These are phyloP conservation scores for Amanita pallidorosea DNA, from an alignment of 768 basidiomycete genomes.

Conservation along the genomic window DNA sequence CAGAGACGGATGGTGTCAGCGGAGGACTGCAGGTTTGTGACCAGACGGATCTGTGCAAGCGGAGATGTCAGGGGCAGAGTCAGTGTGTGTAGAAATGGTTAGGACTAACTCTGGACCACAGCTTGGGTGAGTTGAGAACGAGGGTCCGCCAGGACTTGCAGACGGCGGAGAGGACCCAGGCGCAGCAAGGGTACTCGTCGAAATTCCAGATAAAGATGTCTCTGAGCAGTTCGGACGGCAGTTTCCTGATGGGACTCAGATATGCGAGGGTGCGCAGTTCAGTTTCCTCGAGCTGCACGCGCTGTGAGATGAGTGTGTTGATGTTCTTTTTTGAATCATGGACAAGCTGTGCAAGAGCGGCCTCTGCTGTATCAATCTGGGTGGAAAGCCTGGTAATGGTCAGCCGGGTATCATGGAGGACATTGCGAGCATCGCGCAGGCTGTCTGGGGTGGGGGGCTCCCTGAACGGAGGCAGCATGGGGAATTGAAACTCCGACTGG, in stretches of 20 bases:
- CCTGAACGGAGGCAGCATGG: conserved; percentile 24
- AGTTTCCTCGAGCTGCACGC: conserved; percentile 33
- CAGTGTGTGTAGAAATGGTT: conserved; percentile 9
- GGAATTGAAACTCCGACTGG: conserved; percentile 7
- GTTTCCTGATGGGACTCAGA: conserved; percentile 58
- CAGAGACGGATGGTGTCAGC: conserved; percentile 75
- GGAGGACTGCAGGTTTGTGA: conserved; percentile 58
- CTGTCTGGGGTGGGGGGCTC: conserved; percentile 53
- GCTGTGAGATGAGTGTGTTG: conserved; percentile 40
- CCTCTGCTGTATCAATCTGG: conserved; percentile 44
- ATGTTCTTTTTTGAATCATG: conserved; percentile 44
- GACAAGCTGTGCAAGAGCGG: conserved; percentile 47
- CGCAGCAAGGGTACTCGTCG: conserved; percentile 59
- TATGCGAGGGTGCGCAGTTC: conserved; percentile 47
- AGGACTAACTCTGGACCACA: conserved; percentile 68
- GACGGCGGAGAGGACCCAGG: conserved; percentile 67
- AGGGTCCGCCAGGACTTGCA: conserved; percentile 57
- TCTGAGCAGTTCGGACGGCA: conserved; percentile 65
- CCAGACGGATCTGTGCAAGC: conserved; percentile 50
- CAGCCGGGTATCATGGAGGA: conserved; percentile 26
- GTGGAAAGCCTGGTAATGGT: conserved; percentile 25
- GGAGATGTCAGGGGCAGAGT: background rate
- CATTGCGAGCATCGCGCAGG: conserved; percentile 38
- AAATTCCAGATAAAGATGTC: conserved; percentile 64
- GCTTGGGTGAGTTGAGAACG: conserved; percentile 49